phyloP scores from a whole-genome alignment of 345 rosid species.

The Toxicodendron radicans region DNA sequence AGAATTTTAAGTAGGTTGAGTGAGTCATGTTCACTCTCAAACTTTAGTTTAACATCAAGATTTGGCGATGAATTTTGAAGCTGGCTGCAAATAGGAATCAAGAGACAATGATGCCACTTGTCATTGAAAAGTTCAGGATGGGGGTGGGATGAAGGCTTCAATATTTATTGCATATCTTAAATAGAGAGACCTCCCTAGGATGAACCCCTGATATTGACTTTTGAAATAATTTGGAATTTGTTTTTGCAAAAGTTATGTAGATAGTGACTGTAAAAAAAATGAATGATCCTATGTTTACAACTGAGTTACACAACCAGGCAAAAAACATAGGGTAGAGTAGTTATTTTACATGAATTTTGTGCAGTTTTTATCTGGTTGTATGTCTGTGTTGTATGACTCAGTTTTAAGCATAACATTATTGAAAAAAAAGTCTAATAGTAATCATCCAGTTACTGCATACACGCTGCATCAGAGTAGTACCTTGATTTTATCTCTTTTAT shows the following conservation, averaged over 20 bases:
- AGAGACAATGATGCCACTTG: neutral
- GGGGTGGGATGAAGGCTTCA: neutral
- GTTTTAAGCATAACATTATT: too few relatives aligned
- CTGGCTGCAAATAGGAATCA: neutral
- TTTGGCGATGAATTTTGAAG: neutral
- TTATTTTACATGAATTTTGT: too few relatives aligned
- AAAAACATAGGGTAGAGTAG: too few relatives aligned
- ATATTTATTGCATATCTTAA: neutral
- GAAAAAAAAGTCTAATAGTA: too few relatives aligned
- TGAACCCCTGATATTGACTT: neutral
- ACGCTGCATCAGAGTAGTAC: too few relatives aligned
- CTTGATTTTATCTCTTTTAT: neutral
- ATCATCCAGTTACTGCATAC: too few relatives aligned
- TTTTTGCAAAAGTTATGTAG: too few relatives aligned
- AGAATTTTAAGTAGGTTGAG: neutral
- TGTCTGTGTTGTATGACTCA: too few relatives aligned
- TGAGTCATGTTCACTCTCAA: neutral
- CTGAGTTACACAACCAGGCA: too few relatives aligned
- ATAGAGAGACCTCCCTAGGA: neutral
- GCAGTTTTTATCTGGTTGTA: too few relatives aligned
- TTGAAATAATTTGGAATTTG: neutral
- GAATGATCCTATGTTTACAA: too few relatives aligned
- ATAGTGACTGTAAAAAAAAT: too few relatives aligned
- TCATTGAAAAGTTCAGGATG: neutral
- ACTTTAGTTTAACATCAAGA: neutral